Percentiles rank a stretch among this genome's conserved stretches.
Evolutionary conservation across 1,284 basidiomycete genomes (phyloP).

Genomic region (Ganoderma multipileum): DNA sequence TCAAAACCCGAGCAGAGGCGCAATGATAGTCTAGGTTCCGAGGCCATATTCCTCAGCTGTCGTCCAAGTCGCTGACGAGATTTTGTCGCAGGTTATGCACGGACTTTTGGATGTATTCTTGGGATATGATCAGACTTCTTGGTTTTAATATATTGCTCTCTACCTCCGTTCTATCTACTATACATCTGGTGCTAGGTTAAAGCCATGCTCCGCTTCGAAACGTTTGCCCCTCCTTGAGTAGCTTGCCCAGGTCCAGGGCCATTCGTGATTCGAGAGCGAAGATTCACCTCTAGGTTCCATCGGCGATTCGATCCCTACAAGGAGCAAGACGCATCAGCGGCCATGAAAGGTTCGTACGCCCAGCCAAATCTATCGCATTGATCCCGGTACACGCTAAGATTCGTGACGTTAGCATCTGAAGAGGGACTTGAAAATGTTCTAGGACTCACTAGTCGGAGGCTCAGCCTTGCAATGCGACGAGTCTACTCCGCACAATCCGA

Average conservation of each 20-base stretch:
- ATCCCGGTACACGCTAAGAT: neutral
- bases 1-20: slow-evolving; percentile 62
- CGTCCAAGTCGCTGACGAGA: neutral
- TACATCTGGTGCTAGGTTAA: neutral
- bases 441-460: slow-evolving; percentile 10
- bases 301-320: neutral
- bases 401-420: neutral
- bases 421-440: neutral
- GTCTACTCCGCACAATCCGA: slow-evolving; percentile 15
- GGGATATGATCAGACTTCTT: neutral
- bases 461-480: slow-evolving; percentile 19
- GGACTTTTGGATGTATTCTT: neutral
- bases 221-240: neutral
- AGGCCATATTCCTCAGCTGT: neutral
- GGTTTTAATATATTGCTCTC: neutral
- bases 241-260: neutral
- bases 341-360: neutral
- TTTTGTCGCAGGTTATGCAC: neutral
- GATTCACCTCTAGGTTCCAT: neutral
- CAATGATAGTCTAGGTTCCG: neutral
- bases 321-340: neutral
- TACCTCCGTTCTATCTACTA: neutral
- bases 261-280: neutral
- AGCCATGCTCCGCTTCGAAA: neutral
- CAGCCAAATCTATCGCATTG: neutral